Percentiles rank a stretch among this genome's conserved stretches.
These are phyloP conservation scores for Pythium rishiriense DNA, from an alignment of 352 stramenopile genomes.

Conservation along the genomic window DNA sequence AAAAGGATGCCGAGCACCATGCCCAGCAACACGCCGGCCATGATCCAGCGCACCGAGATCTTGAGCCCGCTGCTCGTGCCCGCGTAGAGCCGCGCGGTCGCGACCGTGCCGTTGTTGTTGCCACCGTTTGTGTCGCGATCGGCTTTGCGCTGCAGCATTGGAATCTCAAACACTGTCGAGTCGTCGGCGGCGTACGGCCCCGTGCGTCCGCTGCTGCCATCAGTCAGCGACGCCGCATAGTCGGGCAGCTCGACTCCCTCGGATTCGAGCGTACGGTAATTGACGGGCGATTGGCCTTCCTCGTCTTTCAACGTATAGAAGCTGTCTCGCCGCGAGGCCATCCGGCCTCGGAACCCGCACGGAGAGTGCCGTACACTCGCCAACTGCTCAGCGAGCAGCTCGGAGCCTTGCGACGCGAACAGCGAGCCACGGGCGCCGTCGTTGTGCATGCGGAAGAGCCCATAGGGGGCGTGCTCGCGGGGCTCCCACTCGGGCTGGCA, in stretches of 20 bases:
- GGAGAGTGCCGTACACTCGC: not conserved
- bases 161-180: constrained; percentile 6
- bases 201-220: not conserved
- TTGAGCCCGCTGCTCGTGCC: constrained; percentile 38
- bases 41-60: constrained; percentile 49
- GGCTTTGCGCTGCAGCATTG: not conserved
- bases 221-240: not conserved
- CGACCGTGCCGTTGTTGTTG: not conserved
- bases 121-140: not conserved
- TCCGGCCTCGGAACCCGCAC: not conserved
- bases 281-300: not conserved
- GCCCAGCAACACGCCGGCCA: constrained; percentile 49
- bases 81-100: constrained; percentile 5
- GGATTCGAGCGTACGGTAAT: not conserved
- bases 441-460: not conserved
- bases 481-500: not conserved
- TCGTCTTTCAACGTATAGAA: constrained; percentile 1
- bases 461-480: not conserved
- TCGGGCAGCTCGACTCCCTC: not conserved
- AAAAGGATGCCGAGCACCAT: constrained; percentile 52
- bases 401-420: not conserved
- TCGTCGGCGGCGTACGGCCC: not conserved
- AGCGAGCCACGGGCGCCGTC: not conserved
- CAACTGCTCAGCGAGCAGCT: not conserved
- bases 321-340: not conserved